Conservation (phyloP, 192 early-diverging fungal genomes). For the Coemansia erecta region DNA sequence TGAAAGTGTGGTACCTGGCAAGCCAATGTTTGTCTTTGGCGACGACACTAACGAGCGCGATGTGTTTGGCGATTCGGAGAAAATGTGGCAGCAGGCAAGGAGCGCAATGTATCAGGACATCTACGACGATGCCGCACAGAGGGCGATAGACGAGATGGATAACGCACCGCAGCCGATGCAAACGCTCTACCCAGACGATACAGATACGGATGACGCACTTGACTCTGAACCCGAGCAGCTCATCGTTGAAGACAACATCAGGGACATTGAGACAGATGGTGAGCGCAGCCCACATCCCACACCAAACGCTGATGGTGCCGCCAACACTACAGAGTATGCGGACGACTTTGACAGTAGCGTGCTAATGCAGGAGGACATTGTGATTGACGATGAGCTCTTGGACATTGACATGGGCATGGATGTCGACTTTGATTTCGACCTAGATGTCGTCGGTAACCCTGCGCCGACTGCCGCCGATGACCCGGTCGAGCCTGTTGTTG, state of each 20-base stretch:
- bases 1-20: slow-evolving; percentile 24
- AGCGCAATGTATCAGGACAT: slow-evolving; percentile 23
- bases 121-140: slow-evolving; percentile 26
- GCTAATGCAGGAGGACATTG: slow-evolving; percentile 14
- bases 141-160: slow-evolving; percentile 41
- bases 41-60: slow-evolving; percentile 24
- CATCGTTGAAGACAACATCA: not conserved
- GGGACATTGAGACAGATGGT: not conserved
- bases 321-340: too few species aligned
- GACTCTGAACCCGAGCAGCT: not conserved
- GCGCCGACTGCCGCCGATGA: not conserved
- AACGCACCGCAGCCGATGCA: slow-evolving; percentile 30
- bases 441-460: not conserved
- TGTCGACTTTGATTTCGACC: slow-evolving; percentile 5
- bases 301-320: too few species aligned
- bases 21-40: slow-evolving; percentile 37
- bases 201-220: slow-evolving; percentile 2
- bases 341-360: not conserved
- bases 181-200: slow-evolving; percentile 5
- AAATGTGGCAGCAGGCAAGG: slow-evolving; percentile 41
- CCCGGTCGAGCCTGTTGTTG: not conserved
- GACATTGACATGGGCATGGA: slow-evolving; percentile 41
- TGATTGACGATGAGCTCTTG: slow-evolving; percentile 38
- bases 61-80: slow-evolving; percentile 39
- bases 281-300: too few species aligned